Conservation (phyloP, 371 early-diverging fungal genomes). For the Mortierella sp. region DNA sequence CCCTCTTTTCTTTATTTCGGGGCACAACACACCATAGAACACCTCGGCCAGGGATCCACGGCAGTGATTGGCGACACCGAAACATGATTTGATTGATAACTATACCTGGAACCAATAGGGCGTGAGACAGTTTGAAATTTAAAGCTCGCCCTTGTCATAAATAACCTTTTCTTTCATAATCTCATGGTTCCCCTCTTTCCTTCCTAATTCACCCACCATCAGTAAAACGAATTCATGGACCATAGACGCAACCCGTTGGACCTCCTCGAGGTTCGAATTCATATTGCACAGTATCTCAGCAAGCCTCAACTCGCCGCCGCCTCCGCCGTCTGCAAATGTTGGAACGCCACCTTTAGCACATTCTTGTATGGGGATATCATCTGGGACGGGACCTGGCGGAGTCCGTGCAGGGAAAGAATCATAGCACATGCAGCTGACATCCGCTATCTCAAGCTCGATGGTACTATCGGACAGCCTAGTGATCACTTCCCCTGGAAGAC, state of each 20-base stretch:
- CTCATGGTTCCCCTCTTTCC: background rate
- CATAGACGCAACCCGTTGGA: slow-evolving; percentile 1
- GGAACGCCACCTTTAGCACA: background rate
- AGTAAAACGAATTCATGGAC: background rate
- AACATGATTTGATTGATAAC: too few species aligned
- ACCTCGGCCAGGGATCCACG: too few species aligned
- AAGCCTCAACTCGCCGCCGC: background rate
- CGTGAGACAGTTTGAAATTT: too few species aligned
- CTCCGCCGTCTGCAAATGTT: background rate
- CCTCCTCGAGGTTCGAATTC: background rate
- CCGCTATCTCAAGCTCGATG: background rate
- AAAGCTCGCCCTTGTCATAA: too few species aligned
- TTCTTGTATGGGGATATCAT: background rate
- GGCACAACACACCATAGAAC: too few species aligned
- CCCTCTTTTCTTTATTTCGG: too few species aligned
- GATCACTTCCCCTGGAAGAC: background rate
- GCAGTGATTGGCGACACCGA: too few species aligned
- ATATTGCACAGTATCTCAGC: background rate
- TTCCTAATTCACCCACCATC: background rate
- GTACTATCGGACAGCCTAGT: background rate
- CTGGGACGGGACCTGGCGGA: background rate
- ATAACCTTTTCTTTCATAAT: too few species aligned
- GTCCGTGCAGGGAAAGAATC: background rate
- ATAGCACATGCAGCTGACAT: background rate
- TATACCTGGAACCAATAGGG: too few species aligned